Evolutionary conservation across 2,329 filamentous ascomycete species (phyloP), one percentile per base, ranked within the genome.

Genomic region (Lecanicillium sp.): DNA sequence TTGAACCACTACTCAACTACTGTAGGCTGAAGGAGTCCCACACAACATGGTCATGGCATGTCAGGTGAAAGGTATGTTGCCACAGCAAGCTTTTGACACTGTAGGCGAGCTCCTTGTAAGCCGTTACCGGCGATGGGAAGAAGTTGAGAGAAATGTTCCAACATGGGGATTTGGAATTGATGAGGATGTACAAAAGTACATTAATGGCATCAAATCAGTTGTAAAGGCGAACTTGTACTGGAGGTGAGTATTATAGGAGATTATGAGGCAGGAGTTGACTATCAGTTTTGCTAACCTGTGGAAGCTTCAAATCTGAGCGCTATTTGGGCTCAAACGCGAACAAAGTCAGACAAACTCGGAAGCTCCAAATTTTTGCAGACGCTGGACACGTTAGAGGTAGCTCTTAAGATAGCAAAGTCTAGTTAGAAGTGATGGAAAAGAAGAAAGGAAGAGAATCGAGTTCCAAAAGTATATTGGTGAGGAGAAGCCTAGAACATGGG

Each of bases 121-220:
- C 6, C 33, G 48, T 12, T 50, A 48, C 32, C 8, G 22, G 13
- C 37, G 42, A 5, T 49, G 47, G 48, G 45, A 48, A 11, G 31
- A 22, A 16, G 33, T 41, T 9, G 45, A 51, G 17, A 30, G 17
- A 1, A 33, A 17, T 7, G n/a, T 51, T 1, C 43, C 45, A 9
- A 42, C 33, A 33, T 49, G 45, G 44, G 37, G 38, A 1, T 5
- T 14, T 3, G 22, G 41, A 14, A 18, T 35, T 9, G 43, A 51
- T 13, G 9, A 14, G 11, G 15, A 47, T 8, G 45, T 50, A n/a
- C 27, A 22, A 30, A 37, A 29, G 13, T 52, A 52, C 25, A 38
- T 52, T 27, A 38, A 46, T n/a, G 50, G 45, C 9, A 52, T 52
- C 34, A 48, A 52, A 32, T 38, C 40, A 9, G 43, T 50, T 3